These are phyloP conservation scores for Samsoniella hepiali DNA, from an alignment of 2,329 filamentous ascomycete genomes.

Conservation along the genomic window DNA sequence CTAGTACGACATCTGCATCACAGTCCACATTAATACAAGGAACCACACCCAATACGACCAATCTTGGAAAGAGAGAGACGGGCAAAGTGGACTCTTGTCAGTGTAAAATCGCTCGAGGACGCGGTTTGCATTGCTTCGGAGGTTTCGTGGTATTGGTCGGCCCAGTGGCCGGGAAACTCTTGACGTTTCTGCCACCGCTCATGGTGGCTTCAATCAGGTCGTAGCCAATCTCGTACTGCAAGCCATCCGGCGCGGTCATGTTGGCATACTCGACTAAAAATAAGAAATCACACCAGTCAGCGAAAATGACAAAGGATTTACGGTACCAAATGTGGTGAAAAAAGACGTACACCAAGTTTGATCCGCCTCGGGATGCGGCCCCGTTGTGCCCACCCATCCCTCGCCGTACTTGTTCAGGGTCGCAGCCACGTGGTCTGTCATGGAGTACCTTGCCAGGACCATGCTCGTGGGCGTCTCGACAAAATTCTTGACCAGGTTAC, in stretches of 20 bases:
- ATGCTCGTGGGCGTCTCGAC: conserved; percentile 4
- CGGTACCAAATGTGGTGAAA: too few relatives aligned
- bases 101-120: too few relatives aligned
- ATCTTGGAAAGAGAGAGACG: too few relatives aligned
- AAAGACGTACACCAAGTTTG: conserved; percentile 26
- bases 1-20: too few relatives aligned
- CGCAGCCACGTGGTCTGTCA: conserved; percentile 25
- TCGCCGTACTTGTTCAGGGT: conserved; percentile 24
- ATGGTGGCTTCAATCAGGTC: conserved; percentile 25
- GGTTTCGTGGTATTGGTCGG: not conserved
- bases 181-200: conserved; percentile 10
- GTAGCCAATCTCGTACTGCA: conserved; percentile 24
- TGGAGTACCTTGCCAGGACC: conserved; percentile 25
- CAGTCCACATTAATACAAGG: too few relatives aligned
- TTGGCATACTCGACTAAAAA: too few relatives aligned
- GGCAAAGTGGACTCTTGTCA: too few relatives aligned
- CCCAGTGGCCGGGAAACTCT: not conserved
- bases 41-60: too few relatives aligned
- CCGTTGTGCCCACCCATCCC: conserved; percentile 26
- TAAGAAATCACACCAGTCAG: too few relatives aligned
- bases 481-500: conserved; percentile 22
- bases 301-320: too few relatives aligned
- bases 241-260: conserved; percentile 25
- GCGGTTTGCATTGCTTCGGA: too few relatives aligned
- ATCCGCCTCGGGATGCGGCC: conserved; percentile 28